phyloP scores from a whole-genome alignment of 257 asterid species.

The Ilex aquifolium region DNA sequence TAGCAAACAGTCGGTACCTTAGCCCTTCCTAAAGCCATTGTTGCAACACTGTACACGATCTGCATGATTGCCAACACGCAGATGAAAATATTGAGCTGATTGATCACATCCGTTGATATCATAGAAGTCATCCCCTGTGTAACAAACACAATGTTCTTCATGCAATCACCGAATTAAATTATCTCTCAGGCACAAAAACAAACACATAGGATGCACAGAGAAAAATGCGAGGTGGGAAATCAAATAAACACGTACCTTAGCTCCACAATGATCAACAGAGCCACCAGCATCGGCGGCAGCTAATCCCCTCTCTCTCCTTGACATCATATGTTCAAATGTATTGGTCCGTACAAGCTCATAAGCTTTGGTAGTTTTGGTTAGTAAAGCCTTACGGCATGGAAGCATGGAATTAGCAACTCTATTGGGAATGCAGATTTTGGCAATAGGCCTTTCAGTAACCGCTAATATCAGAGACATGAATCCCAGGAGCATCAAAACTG shows the following conservation, averaged over 20 bases:
- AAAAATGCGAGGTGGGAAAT: no score
- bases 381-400: conserved; percentile 41
- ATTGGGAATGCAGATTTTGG: conserved; percentile 57
- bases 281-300: conserved; percentile 15
- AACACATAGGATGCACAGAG: no score
- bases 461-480: conserved; percentile 65
- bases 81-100: conserved; percentile 67
- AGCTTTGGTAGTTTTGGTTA: conserved; percentile 14
- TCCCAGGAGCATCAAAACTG: conserved; percentile 77
- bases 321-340: conserved; percentile 2
- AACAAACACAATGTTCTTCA: background rate
- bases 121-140: conserved; percentile 61
- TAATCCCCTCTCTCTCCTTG: conserved; percentile 19
- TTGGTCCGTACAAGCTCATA: conserved; percentile 11
- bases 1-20: conserved; percentile 34
- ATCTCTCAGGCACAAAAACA: no score
- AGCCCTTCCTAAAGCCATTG: conserved; percentile 75
- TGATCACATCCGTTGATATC: conserved; percentile 50
- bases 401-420: conserved; percentile 47
- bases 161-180: background rate
- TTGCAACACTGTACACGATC: conserved; percentile 50
- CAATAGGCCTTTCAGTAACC: conserved; percentile 40
- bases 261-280: conserved; percentile 44
- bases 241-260: conserved; percentile 33
- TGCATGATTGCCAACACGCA: conserved; percentile 77